Percentiles rank a stretch among this genome's conserved stretches.
Conservation (phyloP, 148 eudicot species). For the Camellia japonica region DNA sequence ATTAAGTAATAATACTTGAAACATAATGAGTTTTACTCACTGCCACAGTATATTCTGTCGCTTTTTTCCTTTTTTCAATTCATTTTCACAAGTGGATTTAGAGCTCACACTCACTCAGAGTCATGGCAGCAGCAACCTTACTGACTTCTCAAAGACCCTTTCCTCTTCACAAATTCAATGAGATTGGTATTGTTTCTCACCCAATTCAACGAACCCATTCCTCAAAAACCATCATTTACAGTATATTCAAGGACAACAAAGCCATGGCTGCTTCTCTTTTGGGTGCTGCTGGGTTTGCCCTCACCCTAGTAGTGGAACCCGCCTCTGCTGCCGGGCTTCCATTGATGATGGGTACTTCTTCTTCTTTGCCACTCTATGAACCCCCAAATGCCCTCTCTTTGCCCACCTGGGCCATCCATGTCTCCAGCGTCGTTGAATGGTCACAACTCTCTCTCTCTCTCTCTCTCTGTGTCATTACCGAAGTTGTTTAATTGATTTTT, state of each 20-base stretch:
- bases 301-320: slow-evolving; percentile 44
- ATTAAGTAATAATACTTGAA: too few species aligned
- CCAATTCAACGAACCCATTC: slow-evolving; percentile 1
- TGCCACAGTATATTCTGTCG: too few species aligned
- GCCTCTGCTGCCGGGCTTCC: slow-evolving; percentile 45
- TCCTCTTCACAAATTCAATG: too few species aligned
- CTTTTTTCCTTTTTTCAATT: too few species aligned
- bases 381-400: slow-evolving; percentile 90
- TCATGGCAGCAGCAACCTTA: too few species aligned
- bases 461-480: too few species aligned
- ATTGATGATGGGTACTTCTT: slow-evolving; percentile 39
- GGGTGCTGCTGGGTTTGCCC: slow-evolving; percentile 45
- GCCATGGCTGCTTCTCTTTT: slow-evolving; percentile 30
- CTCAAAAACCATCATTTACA: slow-evolving; percentile 17
- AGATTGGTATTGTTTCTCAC: too few species aligned
- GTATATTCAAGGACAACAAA: slow-evolving; percentile 20
- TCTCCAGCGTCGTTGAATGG: slow-evolving; percentile 63
- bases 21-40: too few species aligned
- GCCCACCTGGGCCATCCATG: slow-evolving; percentile 64
- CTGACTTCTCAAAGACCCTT: too few species aligned
- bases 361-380: slow-evolving; percentile 48
- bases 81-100: too few species aligned
- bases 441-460: slow-evolving; percentile 17
- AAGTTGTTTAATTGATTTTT: background rate
- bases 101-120: too few species aligned